Evolutionary conservation across 257 asterid genomes (phyloP).

Genomic region (Capsicum baccatum): DNA sequence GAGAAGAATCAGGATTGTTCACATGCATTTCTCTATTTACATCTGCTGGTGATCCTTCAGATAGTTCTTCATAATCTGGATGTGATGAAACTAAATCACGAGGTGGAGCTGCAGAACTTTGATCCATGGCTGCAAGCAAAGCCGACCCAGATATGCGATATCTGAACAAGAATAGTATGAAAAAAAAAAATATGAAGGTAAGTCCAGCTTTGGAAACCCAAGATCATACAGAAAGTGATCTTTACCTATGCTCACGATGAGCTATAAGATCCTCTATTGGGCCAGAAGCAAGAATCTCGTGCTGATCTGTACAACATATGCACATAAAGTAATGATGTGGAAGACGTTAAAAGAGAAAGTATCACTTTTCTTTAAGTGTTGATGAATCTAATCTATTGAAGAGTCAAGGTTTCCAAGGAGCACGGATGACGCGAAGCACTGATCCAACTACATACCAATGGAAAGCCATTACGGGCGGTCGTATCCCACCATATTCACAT

Average conservation of each 20-base stretch:
- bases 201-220: not conserved
- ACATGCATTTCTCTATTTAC: conserved; percentile 45
- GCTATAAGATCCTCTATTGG: conserved; percentile 99
- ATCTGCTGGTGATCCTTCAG: conserved; percentile 53
- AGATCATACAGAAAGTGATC: conserved; percentile 20
- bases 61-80: conserved; percentile 57
- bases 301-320: conserved; percentile 67
- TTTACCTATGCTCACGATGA: conserved; percentile 98
- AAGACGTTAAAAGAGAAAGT: not conserved
- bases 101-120: conserved; percentile 63
- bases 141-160: conserved; percentile 98
- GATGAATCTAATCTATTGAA: too few relatives aligned
- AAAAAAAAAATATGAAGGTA: not conserved
- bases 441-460: too few relatives aligned
- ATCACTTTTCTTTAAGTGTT: too few relatives aligned
- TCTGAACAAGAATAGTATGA: conserved; percentile 49
- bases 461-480: too few relatives aligned
- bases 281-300: conserved; percentile 97
- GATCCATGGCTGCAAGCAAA: conserved; percentile 95
- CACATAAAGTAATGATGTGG: conserved; percentile 9
- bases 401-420: too few relatives aligned
- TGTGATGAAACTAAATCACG: conserved; percentile 55
- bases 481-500: too few relatives aligned
- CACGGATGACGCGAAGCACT: too few relatives aligned
- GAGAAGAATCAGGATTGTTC: conserved; percentile 43